A percentile compares a stretch with the other conserved stretches of the same genome.
These are phyloP conservation scores for Blastobotrys mokoenaii DNA, from an alignment of 805 yeast species.

Conservation along the genomic window DNA sequence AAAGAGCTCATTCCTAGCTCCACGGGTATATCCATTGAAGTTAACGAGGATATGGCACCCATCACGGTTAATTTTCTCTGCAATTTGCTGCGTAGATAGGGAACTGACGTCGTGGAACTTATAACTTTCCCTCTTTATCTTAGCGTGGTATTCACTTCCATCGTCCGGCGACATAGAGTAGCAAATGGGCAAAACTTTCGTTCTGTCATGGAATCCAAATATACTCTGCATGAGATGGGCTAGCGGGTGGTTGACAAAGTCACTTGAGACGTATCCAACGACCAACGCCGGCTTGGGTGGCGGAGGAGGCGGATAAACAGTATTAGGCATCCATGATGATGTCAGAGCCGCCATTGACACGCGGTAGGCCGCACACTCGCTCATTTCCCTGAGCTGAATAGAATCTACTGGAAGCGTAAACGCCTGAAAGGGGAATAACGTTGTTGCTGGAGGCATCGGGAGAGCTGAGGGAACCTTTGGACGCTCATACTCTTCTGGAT, in stretches of 20 bases:
- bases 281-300: conserved; percentile 15
- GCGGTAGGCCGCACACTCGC: conserved; percentile 22
- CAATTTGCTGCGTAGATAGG: conserved; percentile 21
- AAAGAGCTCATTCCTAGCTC: conserved; percentile 28
- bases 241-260: conserved; percentile 28
- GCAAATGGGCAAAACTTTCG: conserved; percentile 20
- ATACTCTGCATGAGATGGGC: conserved; percentile 30
- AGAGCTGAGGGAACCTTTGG: conserved; percentile 21
- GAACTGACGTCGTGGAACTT: conserved; percentile 21
- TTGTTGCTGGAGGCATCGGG: conserved; percentile 23
- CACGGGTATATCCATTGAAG: conserved; percentile 28
- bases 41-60: conserved; percentile 27
- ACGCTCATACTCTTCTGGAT: conserved; percentile 9
- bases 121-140: conserved; percentile 21
- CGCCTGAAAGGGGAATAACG: conserved; percentile 28
- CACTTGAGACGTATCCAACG: conserved; percentile 28
- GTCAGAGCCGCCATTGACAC: conserved; percentile 19
- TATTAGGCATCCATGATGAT: conserved; percentile 23
- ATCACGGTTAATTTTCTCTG: conserved; percentile 22
- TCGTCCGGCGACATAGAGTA: conserved; percentile 26
- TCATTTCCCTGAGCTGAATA: conserved; percentile 20
- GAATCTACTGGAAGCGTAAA: conserved; percentile 25
- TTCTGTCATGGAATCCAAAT: conserved; percentile 25
- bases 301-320: conserved; percentile 26
- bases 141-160: conserved; percentile 20